These are phyloP conservation scores for Colletotrichum sp. DNA, from an alignment of 2,329 filamentous ascomycete genomes.

Conservation along the genomic window DNA sequence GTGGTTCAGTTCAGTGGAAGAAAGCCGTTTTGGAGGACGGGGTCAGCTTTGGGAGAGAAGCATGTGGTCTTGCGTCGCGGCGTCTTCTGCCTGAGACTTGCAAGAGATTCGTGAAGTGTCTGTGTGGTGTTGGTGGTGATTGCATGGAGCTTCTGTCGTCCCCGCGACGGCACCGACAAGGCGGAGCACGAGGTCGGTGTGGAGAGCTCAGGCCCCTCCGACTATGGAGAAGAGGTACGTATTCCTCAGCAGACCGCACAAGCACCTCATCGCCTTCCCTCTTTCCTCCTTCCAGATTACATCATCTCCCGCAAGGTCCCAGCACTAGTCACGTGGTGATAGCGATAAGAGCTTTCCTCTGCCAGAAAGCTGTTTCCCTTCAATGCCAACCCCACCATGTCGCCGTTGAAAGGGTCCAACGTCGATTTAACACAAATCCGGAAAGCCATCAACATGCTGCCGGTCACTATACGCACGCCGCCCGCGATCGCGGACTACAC, in stretches of 20 bases:
- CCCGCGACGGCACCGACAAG: not conserved
- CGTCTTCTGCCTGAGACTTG: not conserved
- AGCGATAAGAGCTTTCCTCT: conserved; percentile 22
- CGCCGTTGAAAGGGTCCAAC: not conserved
- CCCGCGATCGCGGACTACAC: conserved; percentile 66
- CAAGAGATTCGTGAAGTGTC: not conserved
- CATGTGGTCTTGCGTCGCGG: not conserved
- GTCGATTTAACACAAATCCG: not conserved
- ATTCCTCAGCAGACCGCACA: not conserved
- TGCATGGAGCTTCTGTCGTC: not conserved
- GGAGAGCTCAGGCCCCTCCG: conserved; percentile 12
- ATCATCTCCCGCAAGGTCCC: not conserved
- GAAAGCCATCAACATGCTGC: conserved; percentile 38
- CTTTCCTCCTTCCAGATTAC: not conserved
- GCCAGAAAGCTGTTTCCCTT: not conserved
- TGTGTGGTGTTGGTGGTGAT: not conserved
- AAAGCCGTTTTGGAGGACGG: not conserved
- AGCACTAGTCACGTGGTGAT: conserved; percentile 18
- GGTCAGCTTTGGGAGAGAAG: not conserved
- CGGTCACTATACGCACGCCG: conserved; percentile 60
- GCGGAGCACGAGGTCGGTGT: not conserved
- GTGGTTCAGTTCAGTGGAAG: not conserved
- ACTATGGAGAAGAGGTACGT: not conserved
- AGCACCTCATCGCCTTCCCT: not conserved
- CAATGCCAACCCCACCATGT: conserved; percentile 12